Evolutionary conservation across 148 eudicot genomes (phyloP).

Genomic region (Chenopodium quinoa): DNA sequence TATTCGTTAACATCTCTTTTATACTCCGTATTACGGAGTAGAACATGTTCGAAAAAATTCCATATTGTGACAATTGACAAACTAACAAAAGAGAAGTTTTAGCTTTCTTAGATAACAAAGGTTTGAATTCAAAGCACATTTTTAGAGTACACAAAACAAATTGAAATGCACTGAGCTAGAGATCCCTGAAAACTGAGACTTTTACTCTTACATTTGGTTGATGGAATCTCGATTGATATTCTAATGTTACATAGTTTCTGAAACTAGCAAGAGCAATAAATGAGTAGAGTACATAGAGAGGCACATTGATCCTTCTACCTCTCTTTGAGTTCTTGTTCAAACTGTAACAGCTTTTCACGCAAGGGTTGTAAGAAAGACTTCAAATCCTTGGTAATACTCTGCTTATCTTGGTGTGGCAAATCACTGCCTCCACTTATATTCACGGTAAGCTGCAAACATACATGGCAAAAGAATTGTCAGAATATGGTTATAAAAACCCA

Average conservation of each 20-base stretch:
- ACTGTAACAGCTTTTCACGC: conserved; percentile 59
- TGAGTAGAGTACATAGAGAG: conserved; percentile 1
- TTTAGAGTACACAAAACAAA: background rate
- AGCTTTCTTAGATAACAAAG: background rate
- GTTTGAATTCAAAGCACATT: background rate
- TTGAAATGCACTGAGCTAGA: background rate
- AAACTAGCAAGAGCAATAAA: conserved; percentile 9
- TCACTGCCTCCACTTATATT: conserved; percentile 69
- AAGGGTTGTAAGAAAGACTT: conserved; percentile 72
- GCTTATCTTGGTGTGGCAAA: conserved; percentile 52
- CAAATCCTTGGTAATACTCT: conserved; percentile 56
- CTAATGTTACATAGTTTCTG: conserved; percentile 13
- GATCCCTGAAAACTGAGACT: conserved; percentile 15
- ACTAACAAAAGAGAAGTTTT: no score
- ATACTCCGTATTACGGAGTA: no score
- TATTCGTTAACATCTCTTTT: no score
- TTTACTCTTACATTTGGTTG: conserved; percentile 17
- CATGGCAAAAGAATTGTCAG: background rate
- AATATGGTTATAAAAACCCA: background rate
- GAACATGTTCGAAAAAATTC: no score
- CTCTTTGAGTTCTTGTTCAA: conserved; percentile 81
- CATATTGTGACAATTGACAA: no score
- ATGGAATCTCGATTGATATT: background rate
- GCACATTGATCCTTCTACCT: conserved; percentile 36
- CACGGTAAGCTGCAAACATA: conserved; percentile 53